Evolutionary conservation across 2,329 filamentous ascomycete genomes (phyloP).

Genomic region (Talaromyces funiculosus): DNA sequence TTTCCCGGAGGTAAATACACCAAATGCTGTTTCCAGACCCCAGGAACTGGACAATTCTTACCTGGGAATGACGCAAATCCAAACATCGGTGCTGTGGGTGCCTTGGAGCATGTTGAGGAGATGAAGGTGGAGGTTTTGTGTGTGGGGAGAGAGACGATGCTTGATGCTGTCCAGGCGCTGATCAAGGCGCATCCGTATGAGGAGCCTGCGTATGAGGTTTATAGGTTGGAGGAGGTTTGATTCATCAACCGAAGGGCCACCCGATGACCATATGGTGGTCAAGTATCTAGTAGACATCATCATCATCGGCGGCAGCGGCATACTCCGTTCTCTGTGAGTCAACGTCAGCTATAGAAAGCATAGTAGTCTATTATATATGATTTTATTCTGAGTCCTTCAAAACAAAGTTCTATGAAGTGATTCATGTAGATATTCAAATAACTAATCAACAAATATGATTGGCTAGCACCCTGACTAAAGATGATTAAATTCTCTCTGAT

Average conservation of each 20-base stretch:
- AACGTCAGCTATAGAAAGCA: not conserved
- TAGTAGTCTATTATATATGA: not conserved
- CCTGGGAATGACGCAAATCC: slow-evolving; percentile 36
- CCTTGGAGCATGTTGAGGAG: slow-evolving; percentile 37
- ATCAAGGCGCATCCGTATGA: slow-evolving; percentile 43
- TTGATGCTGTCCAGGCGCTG: slow-evolving; percentile 37
- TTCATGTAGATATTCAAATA: not conserved
- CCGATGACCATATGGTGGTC: not conserved
- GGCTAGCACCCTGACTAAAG: slow-evolving; percentile 4
- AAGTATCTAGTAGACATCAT: not conserved
- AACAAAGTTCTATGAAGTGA: not conserved
- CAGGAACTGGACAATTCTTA: slow-evolving; percentile 39
- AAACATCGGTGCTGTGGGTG: slow-evolving; percentile 35
- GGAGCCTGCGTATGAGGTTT: slow-evolving; percentile 41
- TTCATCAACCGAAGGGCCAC: not conserved
- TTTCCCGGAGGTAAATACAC: slow-evolving; percentile 39
- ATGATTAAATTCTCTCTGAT: slow-evolving; percentile 32
- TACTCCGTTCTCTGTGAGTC: not conserved
- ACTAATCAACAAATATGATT: slow-evolving; percentile 7
- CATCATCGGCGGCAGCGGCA: not conserved
- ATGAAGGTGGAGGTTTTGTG: slow-evolving; percentile 42
- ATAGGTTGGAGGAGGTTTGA: slow-evolving; percentile 38
- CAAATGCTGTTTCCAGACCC: slow-evolving; percentile 36
- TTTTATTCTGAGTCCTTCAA: not conserved
- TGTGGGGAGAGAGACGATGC: slow-evolving; percentile 33